A percentile compares a stretch with the other conserved stretches of the same genome.
phyloP scores from a whole-genome alignment of 2,329 filamentous ascomycete genomes.

The Fusarium illudens region DNA sequence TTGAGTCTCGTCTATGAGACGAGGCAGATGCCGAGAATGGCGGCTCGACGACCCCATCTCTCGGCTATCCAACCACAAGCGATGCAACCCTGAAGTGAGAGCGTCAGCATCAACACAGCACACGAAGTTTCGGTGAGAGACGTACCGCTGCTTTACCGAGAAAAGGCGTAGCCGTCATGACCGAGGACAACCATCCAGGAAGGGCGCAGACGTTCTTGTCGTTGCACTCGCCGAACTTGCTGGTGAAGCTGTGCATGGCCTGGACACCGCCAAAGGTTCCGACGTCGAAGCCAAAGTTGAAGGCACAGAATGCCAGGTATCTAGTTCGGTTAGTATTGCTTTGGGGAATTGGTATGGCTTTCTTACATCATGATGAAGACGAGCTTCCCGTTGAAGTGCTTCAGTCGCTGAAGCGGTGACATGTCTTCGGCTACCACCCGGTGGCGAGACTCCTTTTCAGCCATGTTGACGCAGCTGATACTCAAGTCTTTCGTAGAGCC shows the following conservation, averaged over 20 bases:
- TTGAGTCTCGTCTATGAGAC: not conserved
- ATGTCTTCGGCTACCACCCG: not conserved
- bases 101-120: not conserved
- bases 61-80: conserved; percentile 35
- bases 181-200: conserved; percentile 34
- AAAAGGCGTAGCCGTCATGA: conserved; percentile 42
- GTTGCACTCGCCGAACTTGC: conserved; percentile 37
- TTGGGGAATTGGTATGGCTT: not conserved
- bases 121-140: not conserved
- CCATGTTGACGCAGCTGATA: not conserved
- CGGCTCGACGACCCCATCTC: conserved; percentile 39
- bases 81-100: not conserved
- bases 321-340: not conserved
- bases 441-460: not conserved
- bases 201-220: conserved; percentile 21
- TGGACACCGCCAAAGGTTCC: conserved; percentile 42
- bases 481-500: not conserved
- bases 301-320: conserved; percentile 39
- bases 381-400: conserved; percentile 14
- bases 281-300: conserved; percentile 43
- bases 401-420: not conserved
- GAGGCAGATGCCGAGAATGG: conserved; percentile 35
- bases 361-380: conserved; percentile 28
- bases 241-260: conserved; percentile 37
- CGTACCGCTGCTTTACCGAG: conserved; percentile 35